Evolutionary conservation across 352 stramenopile genomes (phyloP), one percentile per base, ranked within the genome.

Genomic region (Peronospora farinosa): DNA sequence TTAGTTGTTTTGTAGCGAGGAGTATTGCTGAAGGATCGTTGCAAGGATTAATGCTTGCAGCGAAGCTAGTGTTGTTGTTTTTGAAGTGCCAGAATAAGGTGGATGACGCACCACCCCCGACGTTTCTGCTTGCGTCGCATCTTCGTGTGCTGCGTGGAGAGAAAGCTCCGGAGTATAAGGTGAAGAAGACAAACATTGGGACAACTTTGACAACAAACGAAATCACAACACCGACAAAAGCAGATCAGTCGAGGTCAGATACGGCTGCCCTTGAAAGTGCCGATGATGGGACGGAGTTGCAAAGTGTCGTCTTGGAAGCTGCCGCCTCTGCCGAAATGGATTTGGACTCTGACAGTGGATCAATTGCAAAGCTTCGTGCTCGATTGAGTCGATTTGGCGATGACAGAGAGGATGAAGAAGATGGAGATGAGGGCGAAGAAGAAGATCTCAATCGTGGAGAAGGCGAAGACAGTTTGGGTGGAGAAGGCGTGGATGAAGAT

Each of bases 401-500:
- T 21, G 78, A 86, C 33, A 61, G 69, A 17, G 73, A 84, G 23
- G 76, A 86, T 43, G 66, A 67, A 17, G 73, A 84, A 23, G 75
- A 86, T 43, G 66, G 68, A 16, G 75, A 87, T 16, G 57, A 42
- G 47, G 72, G 86, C 11, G 77, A 86, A 12, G 66, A 82, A 5
- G 74, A 86, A 0, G 67, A 81, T 32, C 59, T 75, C 38, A 57
- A 74, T 19, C 61, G 61, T 44, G 65, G 62, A 35, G 65, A 81
- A 51, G 74, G 69, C 30, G 65, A 63, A 15, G 65, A 65, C 6
- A 81, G 64, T 31, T 63, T 70, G 39, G 67, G 69, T 13, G 73
- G 73, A 48, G 79, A 88, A 73, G 79, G 75, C 5, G 77, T 90
- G 19, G 83, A 95, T 55, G 84, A 95, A 72, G 84, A 95, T 46